Evolutionary conservation across 306 rosid species (phyloP), one percentile per base, ranked within the genome.

Genomic region (Casuarina cunninghamiana): DNA sequence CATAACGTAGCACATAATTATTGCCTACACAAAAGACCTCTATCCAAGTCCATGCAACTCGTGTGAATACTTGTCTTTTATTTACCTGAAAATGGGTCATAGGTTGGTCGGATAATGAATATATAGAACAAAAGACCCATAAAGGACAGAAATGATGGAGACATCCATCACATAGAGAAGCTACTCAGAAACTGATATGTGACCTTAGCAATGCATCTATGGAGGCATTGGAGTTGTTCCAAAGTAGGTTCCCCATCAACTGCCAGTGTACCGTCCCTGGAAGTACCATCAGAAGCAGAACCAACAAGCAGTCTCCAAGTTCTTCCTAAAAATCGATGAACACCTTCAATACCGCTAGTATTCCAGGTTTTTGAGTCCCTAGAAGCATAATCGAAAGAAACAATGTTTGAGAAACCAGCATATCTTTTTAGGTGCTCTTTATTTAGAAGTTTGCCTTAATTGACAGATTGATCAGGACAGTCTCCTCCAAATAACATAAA

Each of bases 271-370:
- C 97, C 87, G 75, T 88, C 96, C 75, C 72, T 86, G 77, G 86
- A 87, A 74, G 93, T 80, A 77, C 97, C 98, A 89, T 91, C 93
- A 63, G 96, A 86, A 68, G 97, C 93, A 69, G 87, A 85, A 82
- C 97, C 97, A 77, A 89, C 93, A 86, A 92, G 79, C 76, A 95
- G 83, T 86, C 97, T 89, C 98, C 98, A 92, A 38, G 92, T 87
- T 89, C 98, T 93, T 78, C 97, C 96, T 83, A 95, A 80, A 88
- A 95, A 95, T 70, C 98, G 89, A 81, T 92, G 84, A 71, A 95
- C 97, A 26, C 98, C 98, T 87, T 92, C 98, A 83, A 95, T 92
- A 66, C 97, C 98, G 35, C 97, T 87, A 67, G 98, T 92, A 81
- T 87, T 95, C 97, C 98, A 95, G 65, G 86, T 80, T 83, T 95